Base-by-base conservation (phyloP, 345 rosid genomes). In the Fremontodendron californicum region DNA sequence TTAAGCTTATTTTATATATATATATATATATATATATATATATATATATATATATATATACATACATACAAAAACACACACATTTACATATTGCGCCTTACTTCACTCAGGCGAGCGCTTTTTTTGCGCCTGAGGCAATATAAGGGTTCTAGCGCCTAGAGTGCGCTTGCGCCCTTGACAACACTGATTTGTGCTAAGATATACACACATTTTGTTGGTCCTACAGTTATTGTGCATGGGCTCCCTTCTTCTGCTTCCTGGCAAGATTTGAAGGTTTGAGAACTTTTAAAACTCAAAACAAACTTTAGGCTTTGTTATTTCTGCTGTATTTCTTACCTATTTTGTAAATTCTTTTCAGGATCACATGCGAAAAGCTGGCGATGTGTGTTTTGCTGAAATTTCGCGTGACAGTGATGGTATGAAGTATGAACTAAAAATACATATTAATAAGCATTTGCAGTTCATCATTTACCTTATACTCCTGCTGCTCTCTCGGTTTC, bases 341-440 rank as follows among this genome's bases (percentile, higher is more conserved):
- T 65, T 15, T n/a, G 55, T 71, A 67, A 62, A 65, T 60, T 74
- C 46, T 40, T 82, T 77, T 74, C 93, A 94, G 97, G 98, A 93
- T 82, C 97, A 94, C 82, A 94, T 94, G 98, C 81, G 97, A 49
- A 94, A 93, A 86, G 98, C 97, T 49, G 98, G 98, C 0, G 97
- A 94, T 83, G 98, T 94, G 77, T 91, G 97, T 82, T 94, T 93
- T 85, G 97, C 97, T 42, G 97, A 93, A 76, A 94, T 94, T 82
- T 85, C 92, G 27, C 97, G 97, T 72, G 97, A 94, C 82, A 84
- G 91, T 81, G 89, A 89, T 81, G 98, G 98, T 91, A 81, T 71
- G 88, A 73, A 33, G 98, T 91, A 81, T 71, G 88, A 73, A 33
- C 70, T 61, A 18, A 43, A 4, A 37, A 55, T 39, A 3, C 35